Evolutionary conservation across 139 green algal species (phyloP).

Genomic region (Trebouxia sp.): DNA sequence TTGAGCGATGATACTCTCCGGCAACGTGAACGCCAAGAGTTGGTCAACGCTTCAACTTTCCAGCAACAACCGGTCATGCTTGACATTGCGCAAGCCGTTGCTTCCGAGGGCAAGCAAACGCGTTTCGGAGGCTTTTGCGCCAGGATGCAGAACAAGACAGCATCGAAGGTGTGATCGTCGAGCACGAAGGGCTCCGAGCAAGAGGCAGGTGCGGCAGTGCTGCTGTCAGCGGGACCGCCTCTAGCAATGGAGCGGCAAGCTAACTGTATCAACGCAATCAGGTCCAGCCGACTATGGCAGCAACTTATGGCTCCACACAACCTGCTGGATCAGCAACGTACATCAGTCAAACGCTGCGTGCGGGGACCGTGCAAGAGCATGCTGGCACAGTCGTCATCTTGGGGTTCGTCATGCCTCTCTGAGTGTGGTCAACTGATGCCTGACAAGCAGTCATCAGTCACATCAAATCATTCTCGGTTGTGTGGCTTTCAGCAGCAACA

Average conservation of each 20-base stretch:
- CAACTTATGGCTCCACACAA: not conserved
- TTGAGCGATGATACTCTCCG: not conserved
- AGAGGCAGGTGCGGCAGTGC: too few relatives aligned
- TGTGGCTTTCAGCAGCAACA: too few relatives aligned
- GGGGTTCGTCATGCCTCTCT: not conserved
- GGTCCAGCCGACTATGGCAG: not conserved
- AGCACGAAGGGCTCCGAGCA: too few relatives aligned
- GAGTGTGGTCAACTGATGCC: not conserved
- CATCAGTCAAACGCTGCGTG: conserved; percentile 7
- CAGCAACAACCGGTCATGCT: too few relatives aligned
- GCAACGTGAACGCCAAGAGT: too few relatives aligned
- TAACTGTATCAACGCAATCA: not conserved
- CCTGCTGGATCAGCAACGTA: conserved; percentile 26
- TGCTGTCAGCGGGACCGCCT: too few relatives aligned
- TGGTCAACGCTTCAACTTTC: too few relatives aligned
- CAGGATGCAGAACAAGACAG: not conserved
- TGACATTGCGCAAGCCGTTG: too few relatives aligned
- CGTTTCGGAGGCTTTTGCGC: too few relatives aligned
- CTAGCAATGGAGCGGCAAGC: too few relatives aligned
- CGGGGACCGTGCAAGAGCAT: conserved; percentile 24
- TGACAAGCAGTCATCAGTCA: not conserved
- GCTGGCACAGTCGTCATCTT: conserved; percentile 21
- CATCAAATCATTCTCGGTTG: not conserved
- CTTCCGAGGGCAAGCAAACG: too few relatives aligned
- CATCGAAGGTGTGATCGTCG: too few relatives aligned